Conservation (phyloP, 2,329 filamentous ascomycete species). For the Paramyrothecium roridum region DNA sequence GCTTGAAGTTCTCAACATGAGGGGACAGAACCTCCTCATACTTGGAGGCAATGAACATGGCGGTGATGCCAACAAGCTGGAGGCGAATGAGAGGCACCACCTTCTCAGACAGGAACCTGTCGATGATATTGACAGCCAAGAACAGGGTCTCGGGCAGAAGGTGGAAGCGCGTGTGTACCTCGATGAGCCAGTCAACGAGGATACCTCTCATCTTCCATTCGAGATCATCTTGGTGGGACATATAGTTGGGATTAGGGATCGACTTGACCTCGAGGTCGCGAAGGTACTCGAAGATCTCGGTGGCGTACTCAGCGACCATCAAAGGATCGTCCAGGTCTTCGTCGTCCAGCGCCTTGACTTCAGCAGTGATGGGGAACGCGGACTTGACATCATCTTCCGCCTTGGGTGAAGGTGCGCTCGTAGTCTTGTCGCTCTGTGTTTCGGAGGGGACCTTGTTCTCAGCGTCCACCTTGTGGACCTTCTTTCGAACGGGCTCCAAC, state of each 20-base stretch:
- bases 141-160: conserved; percentile 95
- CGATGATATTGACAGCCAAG: conserved; percentile 95
- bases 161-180: conserved; percentile 96
- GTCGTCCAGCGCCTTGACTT: conserved; percentile 66
- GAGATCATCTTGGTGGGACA: conserved; percentile 88
- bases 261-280: conserved; percentile 77
- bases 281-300: conserved; percentile 96
- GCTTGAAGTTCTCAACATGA: conserved; percentile 94
- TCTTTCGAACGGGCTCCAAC: conserved; percentile 68
- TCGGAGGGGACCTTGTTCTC: conserved; percentile 39
- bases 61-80: conserved; percentile 93
- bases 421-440: conserved; percentile 1
- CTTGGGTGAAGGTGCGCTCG: background rate
- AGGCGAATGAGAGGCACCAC: conserved; percentile 94
- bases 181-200: conserved; percentile 95
- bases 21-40: conserved; percentile 98
- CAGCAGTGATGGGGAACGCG: conserved; percentile 2
- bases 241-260: conserved; percentile 88
- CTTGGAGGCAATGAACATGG: conserved; percentile 99
- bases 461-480: conserved; percentile 50
- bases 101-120: conserved; percentile 93
- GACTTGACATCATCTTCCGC: conserved; percentile 24
- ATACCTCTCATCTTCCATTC: conserved; percentile 99
- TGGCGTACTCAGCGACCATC: conserved; percentile 97
- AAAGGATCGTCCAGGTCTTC: conserved; percentile 92